Evolutionary conservation across 352 stramenopile species (phyloP).

Genomic region (Thalassiosira livingstoniorum): DNA sequence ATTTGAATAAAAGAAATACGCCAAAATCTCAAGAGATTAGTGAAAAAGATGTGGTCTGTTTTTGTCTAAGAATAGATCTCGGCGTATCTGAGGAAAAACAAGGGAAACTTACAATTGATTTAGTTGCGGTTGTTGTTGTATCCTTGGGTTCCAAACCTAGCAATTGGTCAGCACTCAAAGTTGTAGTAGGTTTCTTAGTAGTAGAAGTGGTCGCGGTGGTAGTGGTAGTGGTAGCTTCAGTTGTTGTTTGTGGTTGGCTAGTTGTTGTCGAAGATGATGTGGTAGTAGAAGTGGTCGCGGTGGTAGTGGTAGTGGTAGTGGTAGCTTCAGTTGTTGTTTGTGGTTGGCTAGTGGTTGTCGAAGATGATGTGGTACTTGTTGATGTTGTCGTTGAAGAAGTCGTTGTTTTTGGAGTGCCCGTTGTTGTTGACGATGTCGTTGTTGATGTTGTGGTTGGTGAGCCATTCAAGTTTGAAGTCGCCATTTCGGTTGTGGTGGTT

Average conservation of each 20-base stretch:
- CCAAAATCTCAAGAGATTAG: too few relatives aligned
- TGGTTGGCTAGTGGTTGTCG: neutral
- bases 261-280: neutral
- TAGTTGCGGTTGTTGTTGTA: neutral
- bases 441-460: neutral
- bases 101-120: conserved; percentile 1
- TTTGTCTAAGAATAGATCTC: too few relatives aligned
- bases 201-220: neutral
- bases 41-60: too few relatives aligned
- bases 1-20: neutral
- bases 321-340: conserved; percentile 2
- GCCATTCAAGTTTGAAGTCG: too few relatives aligned
- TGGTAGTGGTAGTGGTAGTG: neutral
- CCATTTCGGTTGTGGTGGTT: neutral
- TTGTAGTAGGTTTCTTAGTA: neutral
- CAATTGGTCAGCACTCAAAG: too few relatives aligned
- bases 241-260: neutral
- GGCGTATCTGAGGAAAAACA: neutral
- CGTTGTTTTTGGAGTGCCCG: neutral
- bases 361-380: neutral
- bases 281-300: neutral
- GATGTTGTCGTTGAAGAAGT: neutral
- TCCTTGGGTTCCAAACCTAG: too few relatives aligned
- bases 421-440: neutral
- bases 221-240: neutral